Percentiles rank a stretch among this genome's conserved stretches.
Evolutionary conservation across 345 rosid genomes (phyloP).

Genomic region (Erucastrum elatum): DNA sequence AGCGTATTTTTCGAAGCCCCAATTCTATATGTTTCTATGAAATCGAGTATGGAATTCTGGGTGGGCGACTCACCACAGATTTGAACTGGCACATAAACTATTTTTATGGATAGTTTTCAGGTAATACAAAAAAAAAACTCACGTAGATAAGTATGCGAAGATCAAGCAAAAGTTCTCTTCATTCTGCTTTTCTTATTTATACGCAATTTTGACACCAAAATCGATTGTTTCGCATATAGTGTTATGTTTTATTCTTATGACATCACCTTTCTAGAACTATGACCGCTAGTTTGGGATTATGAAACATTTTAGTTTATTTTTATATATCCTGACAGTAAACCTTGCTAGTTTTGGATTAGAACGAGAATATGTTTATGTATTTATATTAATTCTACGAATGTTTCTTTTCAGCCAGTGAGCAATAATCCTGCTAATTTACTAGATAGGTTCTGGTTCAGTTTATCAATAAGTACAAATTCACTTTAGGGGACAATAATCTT

Average conservation of each 20-base stretch:
- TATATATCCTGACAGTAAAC: background rate
- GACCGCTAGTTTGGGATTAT: background rate
- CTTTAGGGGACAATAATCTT: background rate
- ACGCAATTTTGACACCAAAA: background rate
- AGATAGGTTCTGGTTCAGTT: background rate
- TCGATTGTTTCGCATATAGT: background rate
- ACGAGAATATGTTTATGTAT: background rate
- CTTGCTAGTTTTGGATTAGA: background rate
- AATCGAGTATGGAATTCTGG: too few relatives aligned
- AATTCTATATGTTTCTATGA: too few relatives aligned
- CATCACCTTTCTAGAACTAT: background rate
- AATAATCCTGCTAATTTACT: background rate
- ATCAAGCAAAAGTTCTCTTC: background rate
- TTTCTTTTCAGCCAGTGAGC: background rate
- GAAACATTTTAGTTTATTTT: background rate
- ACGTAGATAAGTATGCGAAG: background rate
- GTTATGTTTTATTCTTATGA: background rate
- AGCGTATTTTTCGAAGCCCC: too few relatives aligned
- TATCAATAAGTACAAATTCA: background rate
- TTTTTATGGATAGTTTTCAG: too few relatives aligned
- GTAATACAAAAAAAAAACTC: too few relatives aligned
- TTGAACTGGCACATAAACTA: too few relatives aligned
- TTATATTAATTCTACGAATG: background rate
- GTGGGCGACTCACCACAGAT: too few relatives aligned
- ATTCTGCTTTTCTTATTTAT: background rate